Evolutionary conservation across 2,329 filamentous ascomycete species (phyloP).

Genomic region (Colletotrichum musicola): DNA sequence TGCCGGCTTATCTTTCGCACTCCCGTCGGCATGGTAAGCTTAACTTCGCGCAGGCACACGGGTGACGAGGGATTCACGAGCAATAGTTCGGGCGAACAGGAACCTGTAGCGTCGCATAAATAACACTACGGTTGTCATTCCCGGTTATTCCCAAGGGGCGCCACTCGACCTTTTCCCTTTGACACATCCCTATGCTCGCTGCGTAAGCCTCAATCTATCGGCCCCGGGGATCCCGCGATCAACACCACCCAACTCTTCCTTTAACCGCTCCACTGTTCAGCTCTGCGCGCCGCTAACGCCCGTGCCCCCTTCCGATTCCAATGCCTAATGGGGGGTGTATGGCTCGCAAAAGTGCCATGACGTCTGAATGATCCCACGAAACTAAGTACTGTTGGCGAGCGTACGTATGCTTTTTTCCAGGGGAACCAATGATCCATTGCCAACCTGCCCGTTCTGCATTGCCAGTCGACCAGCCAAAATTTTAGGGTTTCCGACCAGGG

Average conservation of each 20-base stretch:
- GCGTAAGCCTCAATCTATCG: slow-evolving; percentile 35
- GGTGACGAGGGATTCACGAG: background rate
- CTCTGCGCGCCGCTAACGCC: slow-evolving; percentile 13
- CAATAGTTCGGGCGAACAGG: slow-evolving; percentile 20
- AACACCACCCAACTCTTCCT: slow-evolving; percentile 23
- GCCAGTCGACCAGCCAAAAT: slow-evolving; percentile 19
- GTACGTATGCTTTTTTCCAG: slow-evolving; percentile 32
- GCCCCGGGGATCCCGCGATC: slow-evolving; percentile 37
- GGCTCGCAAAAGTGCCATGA: slow-evolving; percentile 36
- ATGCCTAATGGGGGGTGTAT: slow-evolving; percentile 23
- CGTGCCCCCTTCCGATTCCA: slow-evolving; percentile 14
- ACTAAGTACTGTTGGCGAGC: slow-evolving; percentile 21
- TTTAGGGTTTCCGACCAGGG: slow-evolving; percentile 34
- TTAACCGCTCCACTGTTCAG: slow-evolving; percentile 27
- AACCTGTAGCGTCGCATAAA: slow-evolving; percentile 11
- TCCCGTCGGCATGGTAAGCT: slow-evolving; percentile 23
- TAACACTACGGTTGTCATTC: slow-evolving; percentile 3
- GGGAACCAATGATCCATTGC: slow-evolving; percentile 28
- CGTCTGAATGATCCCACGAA: slow-evolving; percentile 35
- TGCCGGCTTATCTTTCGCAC: slow-evolving; percentile 4
- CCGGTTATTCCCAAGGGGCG: slow-evolving; percentile 17
- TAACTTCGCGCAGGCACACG: slow-evolving; percentile 23
- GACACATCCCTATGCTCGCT: slow-evolving; percentile 32
- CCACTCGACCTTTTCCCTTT: slow-evolving; percentile 3
- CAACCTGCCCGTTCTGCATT: slow-evolving; percentile 24